These are phyloP conservation scores for Colletotrichum ledebouriae DNA, from an alignment of 2,329 filamentous ascomycete species.

Conservation along the genomic window DNA sequence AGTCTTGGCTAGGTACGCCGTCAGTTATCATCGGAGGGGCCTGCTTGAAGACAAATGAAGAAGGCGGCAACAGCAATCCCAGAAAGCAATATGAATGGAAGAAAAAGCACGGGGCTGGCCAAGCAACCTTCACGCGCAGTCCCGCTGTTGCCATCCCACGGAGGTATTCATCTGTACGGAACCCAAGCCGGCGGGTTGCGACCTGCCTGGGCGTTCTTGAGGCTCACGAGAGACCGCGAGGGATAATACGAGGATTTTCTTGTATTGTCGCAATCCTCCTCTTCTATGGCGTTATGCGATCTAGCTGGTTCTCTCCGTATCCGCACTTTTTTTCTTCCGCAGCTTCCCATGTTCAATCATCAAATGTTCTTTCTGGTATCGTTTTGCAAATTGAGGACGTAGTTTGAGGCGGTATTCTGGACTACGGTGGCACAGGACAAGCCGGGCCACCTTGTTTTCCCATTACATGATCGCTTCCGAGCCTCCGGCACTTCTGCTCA, in stretches of 20 bases:
- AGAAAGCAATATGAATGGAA: too few species aligned
- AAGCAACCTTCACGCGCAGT: conserved; percentile 19
- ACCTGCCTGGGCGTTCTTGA: background rate
- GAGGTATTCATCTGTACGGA: background rate
- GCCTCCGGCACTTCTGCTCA: conserved; percentile 1
- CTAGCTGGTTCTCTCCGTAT: conserved; percentile 6
- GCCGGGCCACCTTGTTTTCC: conserved; percentile 16
- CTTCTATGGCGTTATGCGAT: conserved; percentile 33
- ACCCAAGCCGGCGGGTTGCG: conserved; percentile 27
- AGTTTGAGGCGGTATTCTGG: conserved; percentile 5
- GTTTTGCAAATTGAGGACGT: background rate
- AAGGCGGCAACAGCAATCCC: background rate
- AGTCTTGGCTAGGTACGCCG: conserved; percentile 26
- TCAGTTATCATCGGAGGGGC: conserved; percentile 6
- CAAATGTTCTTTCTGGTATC: too few species aligned
- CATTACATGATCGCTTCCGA: conserved; percentile 23
- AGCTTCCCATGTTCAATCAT: conserved; percentile 19
- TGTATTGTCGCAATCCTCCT: conserved; percentile 24
- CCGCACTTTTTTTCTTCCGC: background rate
- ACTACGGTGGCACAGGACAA: background rate
- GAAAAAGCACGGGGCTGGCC: conserved; percentile 13
- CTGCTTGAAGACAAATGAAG: conserved; percentile 7
- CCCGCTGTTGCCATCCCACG: conserved; percentile 8
- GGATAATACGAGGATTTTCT: conserved; percentile 18
- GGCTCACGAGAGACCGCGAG: background rate